Evolutionary conservation across 345 rosid species (phyloP).

Genomic region (Linum usitatissimum): DNA sequence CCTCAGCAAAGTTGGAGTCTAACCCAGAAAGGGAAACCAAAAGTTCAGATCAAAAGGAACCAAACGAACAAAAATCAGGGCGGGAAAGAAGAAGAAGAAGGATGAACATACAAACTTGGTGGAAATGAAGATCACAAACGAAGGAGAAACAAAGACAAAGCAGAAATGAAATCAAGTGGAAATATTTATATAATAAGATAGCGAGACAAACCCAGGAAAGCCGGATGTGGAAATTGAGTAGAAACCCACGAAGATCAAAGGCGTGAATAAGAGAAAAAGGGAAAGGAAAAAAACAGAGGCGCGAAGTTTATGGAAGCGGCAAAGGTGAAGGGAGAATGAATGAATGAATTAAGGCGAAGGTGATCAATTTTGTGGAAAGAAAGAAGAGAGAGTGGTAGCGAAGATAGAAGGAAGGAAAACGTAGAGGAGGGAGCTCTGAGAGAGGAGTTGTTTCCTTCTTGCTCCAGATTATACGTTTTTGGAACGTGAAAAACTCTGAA

Average conservation of each 20-base stretch:
- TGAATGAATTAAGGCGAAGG: not conserved
- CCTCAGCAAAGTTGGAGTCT: not conserved
- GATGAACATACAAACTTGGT: not conserved
- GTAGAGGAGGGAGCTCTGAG: not conserved
- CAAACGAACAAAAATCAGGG: not conserved
- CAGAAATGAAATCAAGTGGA: not conserved
- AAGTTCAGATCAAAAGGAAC: not conserved
- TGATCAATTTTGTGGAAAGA: not conserved
- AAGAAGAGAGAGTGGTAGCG: not conserved
- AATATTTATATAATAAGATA: too few relatives aligned
- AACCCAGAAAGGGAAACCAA: not conserved
- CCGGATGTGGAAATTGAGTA: not conserved
- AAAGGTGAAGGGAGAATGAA: not conserved
- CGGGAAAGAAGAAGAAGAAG: not conserved
- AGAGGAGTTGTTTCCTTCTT: not conserved
- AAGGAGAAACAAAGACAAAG: not conserved
- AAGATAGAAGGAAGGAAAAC: not conserved
- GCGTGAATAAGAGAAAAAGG: not conserved
- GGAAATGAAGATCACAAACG: not conserved
- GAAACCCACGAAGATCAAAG: not conserved
- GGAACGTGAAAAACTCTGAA: not conserved
- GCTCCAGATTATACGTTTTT: not conserved
- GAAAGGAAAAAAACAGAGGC: not conserved
- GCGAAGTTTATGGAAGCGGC: not conserved
- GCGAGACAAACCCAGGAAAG: not conserved